Conservation (phyloP, 2,329 filamentous ascomycete genomes). For the Aureobasidium melanogenum region DNA sequence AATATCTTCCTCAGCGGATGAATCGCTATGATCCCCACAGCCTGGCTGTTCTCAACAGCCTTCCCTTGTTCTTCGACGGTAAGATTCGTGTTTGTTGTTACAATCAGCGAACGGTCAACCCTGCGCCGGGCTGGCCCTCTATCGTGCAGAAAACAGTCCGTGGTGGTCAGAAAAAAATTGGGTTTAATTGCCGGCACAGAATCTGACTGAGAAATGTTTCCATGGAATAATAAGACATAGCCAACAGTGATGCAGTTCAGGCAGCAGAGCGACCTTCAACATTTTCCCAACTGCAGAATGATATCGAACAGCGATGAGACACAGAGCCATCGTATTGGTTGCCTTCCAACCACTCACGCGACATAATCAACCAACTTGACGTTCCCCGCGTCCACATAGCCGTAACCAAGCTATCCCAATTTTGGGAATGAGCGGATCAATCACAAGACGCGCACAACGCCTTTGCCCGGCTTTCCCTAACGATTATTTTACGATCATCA, state of each 20-base stretch:
- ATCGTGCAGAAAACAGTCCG: neutral
- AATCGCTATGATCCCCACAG: neutral
- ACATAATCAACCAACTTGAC: neutral
- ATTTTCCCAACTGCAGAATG: neutral
- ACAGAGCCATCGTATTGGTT: neutral
- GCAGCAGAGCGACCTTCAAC: neutral
- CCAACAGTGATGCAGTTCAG: neutral
- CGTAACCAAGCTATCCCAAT: neutral
- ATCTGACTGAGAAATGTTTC: neutral
- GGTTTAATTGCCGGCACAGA: neutral
- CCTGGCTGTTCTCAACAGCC: neutral
- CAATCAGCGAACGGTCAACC: neutral
- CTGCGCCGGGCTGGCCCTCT: neutral
- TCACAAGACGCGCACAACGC: conserved; percentile 10
- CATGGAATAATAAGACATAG: neutral
- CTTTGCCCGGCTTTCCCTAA: neutral
- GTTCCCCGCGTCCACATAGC: neutral
- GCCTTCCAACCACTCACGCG: conserved; percentile 3
- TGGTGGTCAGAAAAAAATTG: neutral
- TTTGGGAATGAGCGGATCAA: conserved; percentile 3
- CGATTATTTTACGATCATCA: neutral
- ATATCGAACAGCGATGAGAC: neutral
- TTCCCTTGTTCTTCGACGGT: neutral
- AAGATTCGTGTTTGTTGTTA: conserved; percentile 2
- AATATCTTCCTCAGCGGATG: neutral